These are phyloP conservation scores for Fusarium solani-melongenae DNA, from an alignment of 2,329 filamentous ascomycete species.

Conservation along the genomic window DNA sequence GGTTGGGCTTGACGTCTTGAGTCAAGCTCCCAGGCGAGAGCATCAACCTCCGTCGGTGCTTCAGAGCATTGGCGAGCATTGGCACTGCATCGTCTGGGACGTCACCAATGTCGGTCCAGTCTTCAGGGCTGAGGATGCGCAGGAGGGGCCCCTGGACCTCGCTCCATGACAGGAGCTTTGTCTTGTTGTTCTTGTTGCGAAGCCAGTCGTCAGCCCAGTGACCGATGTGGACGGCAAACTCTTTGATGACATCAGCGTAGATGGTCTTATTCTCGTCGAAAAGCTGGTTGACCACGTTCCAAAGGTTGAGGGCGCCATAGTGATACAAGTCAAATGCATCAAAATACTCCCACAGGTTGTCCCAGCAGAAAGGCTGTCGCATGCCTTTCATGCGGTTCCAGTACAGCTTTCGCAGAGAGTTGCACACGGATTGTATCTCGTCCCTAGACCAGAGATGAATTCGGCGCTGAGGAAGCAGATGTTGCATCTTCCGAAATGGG, in stretches of 20 bases:
- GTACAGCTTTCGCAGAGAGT: conserved; percentile 51
- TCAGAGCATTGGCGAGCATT: conserved; percentile 48
- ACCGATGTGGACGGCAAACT: conserved; percentile 45
- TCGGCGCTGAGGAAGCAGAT: conserved; percentile 43
- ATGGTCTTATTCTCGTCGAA: conserved; percentile 54
- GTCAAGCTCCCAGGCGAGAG: conserved; percentile 23
- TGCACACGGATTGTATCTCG: conserved; percentile 53
- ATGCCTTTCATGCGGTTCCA: conserved; percentile 52
- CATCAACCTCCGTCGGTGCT: conserved; percentile 45
- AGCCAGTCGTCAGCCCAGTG: conserved; percentile 54
- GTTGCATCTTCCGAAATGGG: conserved; percentile 44
- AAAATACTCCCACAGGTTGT: conserved; percentile 60
- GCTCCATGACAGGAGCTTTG: conserved; percentile 48
- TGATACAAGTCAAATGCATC: conserved; percentile 60
- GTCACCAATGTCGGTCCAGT: conserved; percentile 45
- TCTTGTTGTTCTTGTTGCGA: conserved; percentile 41
- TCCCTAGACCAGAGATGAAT: conserved; percentile 53
- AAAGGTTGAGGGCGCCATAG: conserved; percentile 60
- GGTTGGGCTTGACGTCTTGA: conserved; percentile 33
- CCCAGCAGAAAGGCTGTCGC: conserved; percentile 47
- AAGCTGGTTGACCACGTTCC: conserved; percentile 57
- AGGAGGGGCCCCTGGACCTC: conserved; percentile 41
- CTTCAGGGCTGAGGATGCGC: conserved; percentile 40
- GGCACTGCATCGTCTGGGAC: conserved; percentile 45
- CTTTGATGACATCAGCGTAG: conserved; percentile 38